Evolutionary conservation across 2,329 filamentous ascomycete species (phyloP), one percentile per base, ranked within the genome.

Genomic region (Pyricularia grisea): DNA sequence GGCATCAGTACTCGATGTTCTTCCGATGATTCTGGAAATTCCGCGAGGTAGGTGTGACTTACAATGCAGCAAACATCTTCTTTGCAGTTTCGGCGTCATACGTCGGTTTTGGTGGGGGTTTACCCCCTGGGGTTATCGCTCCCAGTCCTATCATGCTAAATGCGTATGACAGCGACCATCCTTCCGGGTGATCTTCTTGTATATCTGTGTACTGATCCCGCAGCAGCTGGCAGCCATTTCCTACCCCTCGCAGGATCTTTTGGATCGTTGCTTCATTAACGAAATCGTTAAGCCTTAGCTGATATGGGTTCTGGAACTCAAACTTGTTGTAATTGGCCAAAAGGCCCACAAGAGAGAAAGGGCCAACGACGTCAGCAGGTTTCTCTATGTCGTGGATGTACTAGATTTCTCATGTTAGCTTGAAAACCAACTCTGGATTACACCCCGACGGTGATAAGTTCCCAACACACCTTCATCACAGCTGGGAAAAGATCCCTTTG

Each of bases 241-340:
- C 93, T 27, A 97, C 87, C 69, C 90, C 91, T 67, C 83, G 83
- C 64, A 97, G 88, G 72, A 97, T 92, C 75, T 92, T 92, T 70
- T 90, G 87, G 74, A 98, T 97, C 2, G 91, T 90, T 0, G 85
- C 82, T 76, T 98, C 94, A 76, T 99, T 97, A 74, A 97, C 93
- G 78, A 98, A 98, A 78, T 98, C 94, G 74, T 94, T 93, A 20
- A 99, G 85, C 31, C 94, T 91, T 71, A 96, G 82, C 74, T 95
- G 91, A 75, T 99, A 99, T 0, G 94, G 94, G 74, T 99, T 99
- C 77, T 97, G 94, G 69, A 96, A 94, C 79, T 99, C 95, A 76
- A 99, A 99, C 78, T 98, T 99, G 85, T 99, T 98, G 85, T 98
- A 98, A 80, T 98, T 99, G 72, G 92, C 92, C 68, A 99, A 83